Conservation (phyloP, 2,329 filamentous ascomycete species). For the Sclerotinia trifoliorum region DNA sequence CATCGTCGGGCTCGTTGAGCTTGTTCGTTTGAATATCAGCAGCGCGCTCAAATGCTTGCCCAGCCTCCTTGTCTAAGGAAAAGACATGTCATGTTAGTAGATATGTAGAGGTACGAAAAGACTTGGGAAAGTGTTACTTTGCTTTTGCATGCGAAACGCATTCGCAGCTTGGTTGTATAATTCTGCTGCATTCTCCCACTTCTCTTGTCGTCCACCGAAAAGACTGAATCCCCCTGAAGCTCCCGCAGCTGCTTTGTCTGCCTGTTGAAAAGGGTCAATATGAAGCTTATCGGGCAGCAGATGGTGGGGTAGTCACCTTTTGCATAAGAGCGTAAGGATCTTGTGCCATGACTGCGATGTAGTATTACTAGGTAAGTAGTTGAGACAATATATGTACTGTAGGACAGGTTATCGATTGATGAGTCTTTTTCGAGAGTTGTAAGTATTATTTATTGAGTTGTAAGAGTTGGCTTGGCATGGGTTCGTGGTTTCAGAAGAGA, state of each 20-base stretch:
- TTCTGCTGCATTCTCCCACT: conserved; percentile 86
- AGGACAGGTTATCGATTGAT: background rate
- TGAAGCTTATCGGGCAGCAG: conserved; percentile 28
- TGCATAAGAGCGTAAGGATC: conserved; percentile 76
- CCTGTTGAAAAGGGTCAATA: conserved; percentile 52
- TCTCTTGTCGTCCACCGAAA: conserved; percentile 83
- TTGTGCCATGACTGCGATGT: conserved; percentile 59
- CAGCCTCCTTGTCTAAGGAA: conserved; percentile 73
- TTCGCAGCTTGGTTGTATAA: conserved; percentile 87
- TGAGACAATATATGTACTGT: background rate
- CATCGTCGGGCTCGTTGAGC: conserved; percentile 88
- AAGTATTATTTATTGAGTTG: conserved; percentile 53
- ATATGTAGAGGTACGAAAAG: background rate
- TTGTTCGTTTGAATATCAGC: conserved; percentile 77
- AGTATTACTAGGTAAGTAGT: background rate
- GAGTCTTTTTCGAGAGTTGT: conserved; percentile 46
- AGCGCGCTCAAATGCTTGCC: conserved; percentile 80
- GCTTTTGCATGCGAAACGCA: conserved; percentile 83
- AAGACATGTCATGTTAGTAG: conserved; percentile 18
- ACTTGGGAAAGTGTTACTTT: conserved; percentile 55
- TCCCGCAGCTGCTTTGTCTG: conserved; percentile 75
- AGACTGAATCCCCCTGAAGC: conserved; percentile 82
- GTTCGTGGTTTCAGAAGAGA: conserved; percentile 18
- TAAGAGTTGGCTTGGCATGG: conserved; percentile 22
- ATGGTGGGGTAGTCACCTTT: conserved; percentile 56